These are phyloP conservation scores for Tylopilus cervinicoccineus DNA, from an alignment of 768 basidiomycete species.

Conservation along the genomic window DNA sequence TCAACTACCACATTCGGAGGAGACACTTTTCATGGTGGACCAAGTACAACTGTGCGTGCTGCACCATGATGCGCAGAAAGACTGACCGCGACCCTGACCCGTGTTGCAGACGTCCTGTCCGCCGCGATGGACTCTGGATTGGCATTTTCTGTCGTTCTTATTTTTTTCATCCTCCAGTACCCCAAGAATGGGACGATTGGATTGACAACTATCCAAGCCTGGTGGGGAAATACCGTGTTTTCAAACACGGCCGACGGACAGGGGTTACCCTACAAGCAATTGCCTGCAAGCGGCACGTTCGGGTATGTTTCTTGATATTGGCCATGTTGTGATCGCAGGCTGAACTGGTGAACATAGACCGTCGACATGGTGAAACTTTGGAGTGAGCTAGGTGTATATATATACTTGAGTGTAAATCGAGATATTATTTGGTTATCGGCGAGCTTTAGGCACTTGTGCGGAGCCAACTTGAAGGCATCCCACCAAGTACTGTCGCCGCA, in stretches of 20 bases:
- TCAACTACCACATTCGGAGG: constrained; percentile 58
- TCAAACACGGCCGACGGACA: constrained; percentile 20
- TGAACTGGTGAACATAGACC: not conserved
- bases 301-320: constrained; percentile 23
- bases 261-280: constrained; percentile 6
- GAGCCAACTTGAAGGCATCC: too few species aligned
- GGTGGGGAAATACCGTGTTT: constrained; percentile 67
- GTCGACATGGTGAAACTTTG: not conserved
- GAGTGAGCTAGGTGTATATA: not conserved
- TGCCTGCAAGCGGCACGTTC: constrained; percentile 21
- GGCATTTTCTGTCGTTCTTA: constrained; percentile 49
- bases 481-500: too few species aligned
- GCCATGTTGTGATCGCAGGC: not conserved
- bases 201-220: constrained; percentile 43
- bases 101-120: constrained; percentile 53
- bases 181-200: constrained; percentile 61
- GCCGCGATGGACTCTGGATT: constrained; percentile 72
- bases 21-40: constrained; percentile 65
- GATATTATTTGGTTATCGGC: too few species aligned
- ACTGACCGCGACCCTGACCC: constrained; percentile 13
- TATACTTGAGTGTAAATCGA: too few species aligned
- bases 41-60: constrained; percentile 42
- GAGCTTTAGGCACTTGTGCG: too few species aligned
- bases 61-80: too few species aligned
- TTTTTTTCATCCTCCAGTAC: constrained; percentile 65